These are phyloP conservation scores for Rhododendron williamsianum DNA, from an alignment of 148 eudicot genomes.

Conservation along the genomic window DNA sequence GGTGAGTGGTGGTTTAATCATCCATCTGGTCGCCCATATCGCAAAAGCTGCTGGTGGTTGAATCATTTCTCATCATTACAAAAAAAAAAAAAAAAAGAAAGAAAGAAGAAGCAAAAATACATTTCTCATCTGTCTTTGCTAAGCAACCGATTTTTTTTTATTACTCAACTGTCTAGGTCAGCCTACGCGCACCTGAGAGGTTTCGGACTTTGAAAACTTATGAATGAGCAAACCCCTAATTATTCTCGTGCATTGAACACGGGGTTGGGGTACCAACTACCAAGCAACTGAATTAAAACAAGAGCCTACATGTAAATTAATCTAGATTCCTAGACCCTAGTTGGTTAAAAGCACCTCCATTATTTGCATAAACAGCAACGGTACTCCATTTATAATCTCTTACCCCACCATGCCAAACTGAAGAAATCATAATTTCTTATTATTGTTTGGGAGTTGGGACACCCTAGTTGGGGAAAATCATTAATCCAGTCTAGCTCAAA, in stretches of 20 bases:
- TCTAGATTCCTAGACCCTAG: not conserved
- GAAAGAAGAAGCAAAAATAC: not conserved
- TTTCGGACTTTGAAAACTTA: no score
- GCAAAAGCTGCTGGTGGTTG: slow-evolving; percentile 1
- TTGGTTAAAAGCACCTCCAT: not conserved
- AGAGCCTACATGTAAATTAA: not conserved
- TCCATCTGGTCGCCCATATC: not conserved
- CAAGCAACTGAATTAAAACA: no score
- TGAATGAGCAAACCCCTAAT: no score
- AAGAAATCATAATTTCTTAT: not conserved
- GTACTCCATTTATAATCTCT: not conserved
- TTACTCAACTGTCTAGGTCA: no score
- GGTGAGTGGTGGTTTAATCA: not conserved
- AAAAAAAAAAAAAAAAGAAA: no score
- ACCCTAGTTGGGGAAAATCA: not conserved
- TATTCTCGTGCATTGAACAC: no score
- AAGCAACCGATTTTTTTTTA: not conserved
- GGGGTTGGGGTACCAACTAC: no score
- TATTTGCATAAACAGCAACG: not conserved
- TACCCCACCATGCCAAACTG: not conserved
- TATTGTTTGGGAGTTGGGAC: not conserved
- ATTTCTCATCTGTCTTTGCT: not conserved
- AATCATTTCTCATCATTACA: not conserved
- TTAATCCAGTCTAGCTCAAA: not conserved
- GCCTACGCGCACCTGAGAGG: not conserved